Base-by-base conservation (phyloP, 2,329 filamentous ascomycete species). In the Scortechinia acanthostroma region DNA sequence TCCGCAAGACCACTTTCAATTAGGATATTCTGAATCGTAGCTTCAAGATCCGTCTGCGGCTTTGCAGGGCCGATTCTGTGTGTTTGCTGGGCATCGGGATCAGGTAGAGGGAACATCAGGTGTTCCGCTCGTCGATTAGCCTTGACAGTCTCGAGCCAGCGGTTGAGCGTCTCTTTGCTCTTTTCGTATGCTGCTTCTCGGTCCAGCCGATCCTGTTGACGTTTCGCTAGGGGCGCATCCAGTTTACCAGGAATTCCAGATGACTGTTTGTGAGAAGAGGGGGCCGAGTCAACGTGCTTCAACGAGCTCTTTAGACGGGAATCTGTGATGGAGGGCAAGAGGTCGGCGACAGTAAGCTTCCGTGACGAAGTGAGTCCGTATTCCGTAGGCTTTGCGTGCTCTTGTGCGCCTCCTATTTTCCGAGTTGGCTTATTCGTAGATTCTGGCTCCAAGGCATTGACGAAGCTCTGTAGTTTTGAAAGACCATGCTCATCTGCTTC, bases 101-200 rank as follows among this genome's bases (percentile, higher is more conserved):
- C 55, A 77, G 73, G 68, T 0, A 87, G 68, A 16, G 84, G 84
- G 55, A 88, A 88, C 20, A 72, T 70, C 17, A 88, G 62, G 58
- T 86, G 82, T 47, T 88, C 83, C 3, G 83, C 83, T 53, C 79
- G 69, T 47, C 84, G 77, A 54, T 86, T 86, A 20, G 80, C 74
- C 55, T 86, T 84, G 51, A 88, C 82, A 1, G 84, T 87, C 48
- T 87, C 83, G 28, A 78, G 74, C 84, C 84, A 88, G 54, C 82
- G 74, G 46, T 78, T 73, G 35, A 88, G 66, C 2, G 81, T 83
- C 55, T 87, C 77, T 54, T 86, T 88, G 46, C 80, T 83, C 62
- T 86, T 80, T 40, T 80, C 70, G 49, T 80, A 85, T 4, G 84
- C 84, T 37, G 76, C 80, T 46, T 70, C 65, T 25, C 84, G 78